These are phyloP conservation scores for Pyrenophora tritici-repentis DNA, from an alignment of 2,329 filamentous ascomycete species.

Conservation along the genomic window DNA sequence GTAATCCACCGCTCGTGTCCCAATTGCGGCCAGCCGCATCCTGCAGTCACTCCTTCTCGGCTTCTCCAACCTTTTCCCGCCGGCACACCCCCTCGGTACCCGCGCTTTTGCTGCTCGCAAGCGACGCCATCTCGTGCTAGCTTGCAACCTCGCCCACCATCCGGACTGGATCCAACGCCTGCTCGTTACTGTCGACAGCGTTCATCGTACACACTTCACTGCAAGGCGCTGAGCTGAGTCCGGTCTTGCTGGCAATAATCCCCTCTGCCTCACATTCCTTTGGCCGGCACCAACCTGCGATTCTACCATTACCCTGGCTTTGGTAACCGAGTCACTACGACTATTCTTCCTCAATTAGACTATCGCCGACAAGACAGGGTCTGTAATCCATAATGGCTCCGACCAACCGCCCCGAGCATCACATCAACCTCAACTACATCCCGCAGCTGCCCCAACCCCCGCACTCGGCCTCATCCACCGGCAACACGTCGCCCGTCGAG, in stretches of 20 bases:
- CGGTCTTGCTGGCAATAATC: conserved; percentile 41
- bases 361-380: conserved; percentile 35
- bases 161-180: conserved; percentile 37
- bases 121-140: conserved; percentile 9
- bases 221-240: conserved; percentile 33
- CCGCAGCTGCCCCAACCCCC: conserved; percentile 69
- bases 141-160: conserved; percentile 17
- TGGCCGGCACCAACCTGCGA: conserved; percentile 48
- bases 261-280: conserved; percentile 47
- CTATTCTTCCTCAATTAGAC: conserved; percentile 34
- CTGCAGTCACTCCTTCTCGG: conserved; percentile 37
- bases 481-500: conserved; percentile 81
- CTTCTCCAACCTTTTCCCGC: conserved; percentile 16
- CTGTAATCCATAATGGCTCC: conserved; percentile 91
- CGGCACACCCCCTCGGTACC: conserved; percentile 7
- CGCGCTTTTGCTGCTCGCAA: conserved; percentile 14
- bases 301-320: conserved; percentile 45
- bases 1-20: conserved; percentile 32
- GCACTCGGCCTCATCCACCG: conserved; percentile 78
- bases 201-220: conserved; percentile 19
- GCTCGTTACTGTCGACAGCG: conserved; percentile 2
- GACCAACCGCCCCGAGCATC: conserved; percentile 75
- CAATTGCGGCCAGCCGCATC: conserved; percentile 20
- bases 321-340: conserved; percentile 45
- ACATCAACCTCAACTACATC: conserved; percentile 83